phyloP scores from a whole-genome alignment of 441 rosid species.

The Viola pubescens region DNA sequence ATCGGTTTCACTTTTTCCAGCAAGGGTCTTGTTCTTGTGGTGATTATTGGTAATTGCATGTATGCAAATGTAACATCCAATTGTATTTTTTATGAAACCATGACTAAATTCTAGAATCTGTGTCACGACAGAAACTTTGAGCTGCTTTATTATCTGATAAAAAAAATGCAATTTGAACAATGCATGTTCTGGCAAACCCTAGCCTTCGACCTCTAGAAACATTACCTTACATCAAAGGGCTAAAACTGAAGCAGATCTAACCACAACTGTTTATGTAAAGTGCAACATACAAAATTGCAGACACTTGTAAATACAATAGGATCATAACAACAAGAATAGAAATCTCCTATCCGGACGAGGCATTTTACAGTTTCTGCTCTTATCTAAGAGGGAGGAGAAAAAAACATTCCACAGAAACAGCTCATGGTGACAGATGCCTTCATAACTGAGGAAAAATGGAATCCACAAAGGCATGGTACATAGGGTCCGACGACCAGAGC shows the following conservation, averaged over 20 bases:
- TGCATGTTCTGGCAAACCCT: background rate
- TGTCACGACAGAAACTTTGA: no score
- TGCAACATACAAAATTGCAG: no score
- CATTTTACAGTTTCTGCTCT: conserved; percentile 4
- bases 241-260: background rate
- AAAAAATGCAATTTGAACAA: background rate
- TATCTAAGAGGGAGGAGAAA: background rate
- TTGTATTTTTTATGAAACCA: background rate
- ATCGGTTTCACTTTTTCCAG: conserved; percentile 59
- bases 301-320: background rate
- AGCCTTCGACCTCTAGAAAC: conserved; percentile 1
- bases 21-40: conserved; percentile 54
- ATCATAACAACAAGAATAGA: background rate
- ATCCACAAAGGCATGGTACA: conserved; percentile 48
- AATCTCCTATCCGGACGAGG: background rate
- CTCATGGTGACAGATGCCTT: background rate
- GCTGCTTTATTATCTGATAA: no score
- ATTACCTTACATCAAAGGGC: background rate
- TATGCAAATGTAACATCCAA: background rate
- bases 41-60: conserved; percentile 51
- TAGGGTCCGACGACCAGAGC: conserved; percentile 62
- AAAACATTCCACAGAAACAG: conserved; percentile 6
- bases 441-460: conserved; percentile 37
- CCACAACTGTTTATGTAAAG: background rate
- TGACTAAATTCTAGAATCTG: background rate